A percentile compares a stretch with the other conserved stretches of the same genome.
These are phyloP conservation scores for Ceratobasidium sp. DNA, from an alignment of 1,284 basidiomycete genomes.

Conservation along the genomic window DNA sequence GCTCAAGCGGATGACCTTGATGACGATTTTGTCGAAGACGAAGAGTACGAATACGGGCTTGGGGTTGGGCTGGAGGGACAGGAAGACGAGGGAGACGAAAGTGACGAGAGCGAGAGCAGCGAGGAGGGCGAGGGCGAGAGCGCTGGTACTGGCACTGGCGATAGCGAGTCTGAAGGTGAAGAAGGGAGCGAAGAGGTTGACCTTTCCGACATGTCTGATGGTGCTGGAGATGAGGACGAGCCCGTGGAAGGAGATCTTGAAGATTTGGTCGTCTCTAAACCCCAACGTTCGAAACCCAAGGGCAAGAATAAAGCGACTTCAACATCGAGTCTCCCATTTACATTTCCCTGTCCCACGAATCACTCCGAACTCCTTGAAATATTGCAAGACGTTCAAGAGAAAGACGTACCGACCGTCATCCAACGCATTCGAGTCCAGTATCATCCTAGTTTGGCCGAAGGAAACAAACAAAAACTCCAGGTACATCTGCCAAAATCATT, in stretches of 20 bases:
- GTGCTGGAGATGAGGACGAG: slow-evolving; percentile 57
- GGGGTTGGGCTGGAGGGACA: slow-evolving; percentile 66
- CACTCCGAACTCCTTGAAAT: slow-evolving; percentile 93
- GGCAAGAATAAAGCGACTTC: slow-evolving; percentile 50
- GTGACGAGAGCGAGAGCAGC: slow-evolving; percentile 55
- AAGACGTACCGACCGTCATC: slow-evolving; percentile 85
- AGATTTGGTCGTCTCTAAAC: slow-evolving; percentile 53
- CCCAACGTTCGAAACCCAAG: slow-evolving; percentile 46
- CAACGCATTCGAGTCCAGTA: slow-evolving; percentile 93
- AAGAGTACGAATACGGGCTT: slow-evolving; percentile 62
- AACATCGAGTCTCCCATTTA: slow-evolving; percentile 85
- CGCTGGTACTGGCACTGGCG: slow-evolving; percentile 53
- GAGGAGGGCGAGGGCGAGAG: slow-evolving; percentile 55
- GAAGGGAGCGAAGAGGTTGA: slow-evolving; percentile 59
- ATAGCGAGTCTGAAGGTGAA: slow-evolving; percentile 57
- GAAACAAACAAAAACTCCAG: slow-evolving; percentile 94
- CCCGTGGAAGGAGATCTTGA: slow-evolving; percentile 53
- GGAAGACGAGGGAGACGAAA: slow-evolving; percentile 54
- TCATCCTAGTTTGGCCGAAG: slow-evolving; percentile 90
- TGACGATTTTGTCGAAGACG: slow-evolving; percentile 84
- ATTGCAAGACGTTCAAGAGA: slow-evolving; percentile 76
- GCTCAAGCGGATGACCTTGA: slow-evolving; percentile 86
- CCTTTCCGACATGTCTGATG: slow-evolving; percentile 56
- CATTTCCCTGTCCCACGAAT: slow-evolving; percentile 88
- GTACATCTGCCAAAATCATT: slow-evolving; percentile 63